These are phyloP conservation scores for Xylaria telfairii DNA, from an alignment of 495 filamentous ascomycete genomes.

Conservation along the genomic window DNA sequence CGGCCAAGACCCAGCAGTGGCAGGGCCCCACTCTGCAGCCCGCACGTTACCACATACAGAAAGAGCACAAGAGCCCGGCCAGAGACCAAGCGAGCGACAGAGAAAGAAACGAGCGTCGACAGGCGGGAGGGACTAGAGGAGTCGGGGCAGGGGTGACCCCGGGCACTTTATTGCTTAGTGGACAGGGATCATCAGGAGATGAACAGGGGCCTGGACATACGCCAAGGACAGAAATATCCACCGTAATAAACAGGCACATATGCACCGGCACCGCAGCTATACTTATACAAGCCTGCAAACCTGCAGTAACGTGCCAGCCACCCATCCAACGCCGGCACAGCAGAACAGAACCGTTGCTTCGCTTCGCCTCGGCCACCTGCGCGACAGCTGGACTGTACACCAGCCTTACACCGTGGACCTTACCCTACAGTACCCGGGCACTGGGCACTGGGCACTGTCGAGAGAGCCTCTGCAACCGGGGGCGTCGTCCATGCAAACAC, in stretches of 20 bases:
- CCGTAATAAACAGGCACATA: conserved; percentile 14
- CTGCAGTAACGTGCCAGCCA: conserved; percentile 1
- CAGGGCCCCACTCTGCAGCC: conserved; percentile 16
- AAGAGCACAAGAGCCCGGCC: conserved; percentile 15
- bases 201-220: neutral
- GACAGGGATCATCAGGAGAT: conserved; percentile 27
- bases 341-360: neutral
- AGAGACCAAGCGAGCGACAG: conserved; percentile 15
- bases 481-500: neutral
- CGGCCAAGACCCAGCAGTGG: neutral
- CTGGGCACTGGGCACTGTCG: neutral
- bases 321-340: neutral
- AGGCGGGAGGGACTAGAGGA: conserved; percentile 6
- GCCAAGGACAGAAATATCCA: conserved; percentile 5
- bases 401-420: too few species aligned
- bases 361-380: neutral
- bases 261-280: neutral
- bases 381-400: neutral
- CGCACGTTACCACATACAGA: conserved; percentile 20
- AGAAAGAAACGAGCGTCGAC: conserved; percentile 5
- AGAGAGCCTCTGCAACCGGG: neutral
- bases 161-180: conserved; percentile 15
- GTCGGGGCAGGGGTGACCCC: conserved; percentile 16
- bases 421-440: neutral
- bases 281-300: too few species aligned